phyloP scores from a whole-genome alignment of 2,329 filamentous ascomycete genomes.

The Hortaea werneckii region DNA sequence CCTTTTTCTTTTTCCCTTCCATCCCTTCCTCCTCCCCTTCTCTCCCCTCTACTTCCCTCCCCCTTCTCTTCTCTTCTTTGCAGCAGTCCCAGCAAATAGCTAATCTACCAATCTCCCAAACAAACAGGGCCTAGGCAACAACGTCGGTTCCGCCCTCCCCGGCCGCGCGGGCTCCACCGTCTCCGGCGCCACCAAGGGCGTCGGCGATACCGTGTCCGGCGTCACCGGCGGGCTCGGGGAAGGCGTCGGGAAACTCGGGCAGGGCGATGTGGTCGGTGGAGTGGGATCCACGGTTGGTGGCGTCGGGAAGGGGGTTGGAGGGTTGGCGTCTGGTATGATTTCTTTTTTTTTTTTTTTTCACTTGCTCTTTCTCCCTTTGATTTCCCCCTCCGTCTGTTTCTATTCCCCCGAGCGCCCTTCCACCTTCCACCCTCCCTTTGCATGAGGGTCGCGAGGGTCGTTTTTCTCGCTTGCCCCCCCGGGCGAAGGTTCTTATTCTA shows the following conservation, averaged over 20 bases:
- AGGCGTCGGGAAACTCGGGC: slow-evolving; percentile 31
- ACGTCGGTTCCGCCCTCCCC: slow-evolving; percentile 29
- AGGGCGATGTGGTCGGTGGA: slow-evolving; percentile 33
- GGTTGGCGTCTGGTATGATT: slow-evolving; percentile 12
- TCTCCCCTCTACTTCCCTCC: no score
- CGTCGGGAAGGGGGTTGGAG: slow-evolving; percentile 21
- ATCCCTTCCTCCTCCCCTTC: no score
- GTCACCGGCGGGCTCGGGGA: slow-evolving; percentile 34
- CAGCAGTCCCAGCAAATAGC: no score
- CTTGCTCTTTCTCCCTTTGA: not conserved
- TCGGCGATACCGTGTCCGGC: slow-evolving; percentile 31
- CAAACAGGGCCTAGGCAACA: slow-evolving; percentile 17
- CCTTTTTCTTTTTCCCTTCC: no score
- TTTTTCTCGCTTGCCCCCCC: no score
- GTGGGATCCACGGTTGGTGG: slow-evolving; percentile 33
- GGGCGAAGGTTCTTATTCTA: no score
- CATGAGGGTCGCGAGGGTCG: no score
- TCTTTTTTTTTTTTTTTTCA: not conserved
- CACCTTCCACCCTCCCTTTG: not conserved
- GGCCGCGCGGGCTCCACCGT: slow-evolving; percentile 33
- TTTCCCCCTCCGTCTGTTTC: not conserved
- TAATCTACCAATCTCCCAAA: no score
- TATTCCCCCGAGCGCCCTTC: not conserved
- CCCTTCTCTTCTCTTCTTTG: no score
- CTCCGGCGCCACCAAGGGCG: slow-evolving; percentile 31